Evolutionary conservation across 2,329 filamentous ascomycete species (phyloP), one percentile per base, ranked within the genome.

Genomic region (Metarhizium album): DNA sequence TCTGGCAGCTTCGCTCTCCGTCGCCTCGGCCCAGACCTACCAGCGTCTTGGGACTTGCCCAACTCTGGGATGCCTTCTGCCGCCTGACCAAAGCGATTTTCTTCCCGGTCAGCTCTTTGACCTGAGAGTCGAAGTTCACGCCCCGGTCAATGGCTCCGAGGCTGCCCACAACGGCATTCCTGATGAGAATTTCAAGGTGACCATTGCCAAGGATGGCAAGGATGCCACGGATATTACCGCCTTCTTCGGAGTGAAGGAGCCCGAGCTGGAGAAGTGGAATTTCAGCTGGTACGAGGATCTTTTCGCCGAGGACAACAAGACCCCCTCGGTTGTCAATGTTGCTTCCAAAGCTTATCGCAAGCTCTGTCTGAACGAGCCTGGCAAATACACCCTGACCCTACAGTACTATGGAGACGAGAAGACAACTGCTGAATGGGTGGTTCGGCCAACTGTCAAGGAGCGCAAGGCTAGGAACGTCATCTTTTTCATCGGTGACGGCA

Each of bases 271-370:
- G 74, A 83, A 74, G 56, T 94, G 88, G 88, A 78, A 82, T 57
- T 93, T 93, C 63, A 76, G 75, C n/a, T 93, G 86, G 85, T 91
- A 79, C 62, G 88, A 91, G 71, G 85, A 94, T 60, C 77, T 89
- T 24, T 94, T 88, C 63, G 87, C 87, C 27, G 71, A 82, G 61
- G 87, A 90, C 59, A 81, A 80, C 3, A 70, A 79, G 20, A 82
- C 76, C 35, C 78, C 86, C 4, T 86, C 83, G 1, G 61, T 89
- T 20, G 88, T 94, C 67, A 87, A 89, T 54, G 88, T 93, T 48
- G 83, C 87, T 2, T 78, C 86, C 55, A 91, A 90, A 69, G 82
- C 81, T 29, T 93, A 89, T 71, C 79, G 88, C 54, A 79, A 81
- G 55, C 77, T 93, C 45, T 83, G 83, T 18, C 74, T 94, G 24